Base-by-base conservation (phyloP, 1,284 basidiomycete genomes). In the Leccinum variabile region DNA sequence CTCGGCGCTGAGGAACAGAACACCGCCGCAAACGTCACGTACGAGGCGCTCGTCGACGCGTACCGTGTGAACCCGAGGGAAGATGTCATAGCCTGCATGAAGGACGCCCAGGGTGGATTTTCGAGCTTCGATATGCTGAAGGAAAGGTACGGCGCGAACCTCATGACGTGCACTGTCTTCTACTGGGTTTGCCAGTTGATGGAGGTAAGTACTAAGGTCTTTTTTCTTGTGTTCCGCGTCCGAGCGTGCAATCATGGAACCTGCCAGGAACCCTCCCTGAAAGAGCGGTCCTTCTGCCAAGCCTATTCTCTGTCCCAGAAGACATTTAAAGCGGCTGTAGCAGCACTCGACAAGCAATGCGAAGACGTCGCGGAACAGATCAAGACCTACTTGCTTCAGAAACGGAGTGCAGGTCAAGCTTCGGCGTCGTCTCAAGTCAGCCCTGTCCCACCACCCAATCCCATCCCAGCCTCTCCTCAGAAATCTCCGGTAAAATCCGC, bases 181-280 rank as follows among this genome's bases (percentile, higher is more conserved):
- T 67, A 63, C 54, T 74, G 74, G 75, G 69, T 75, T 3, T 76
- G 66, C 30, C 70, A 75, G 16, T 37, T 76, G 44, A 66, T 75
- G 49, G 73, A 76, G 69, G 74, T 72, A 14, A 46, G 60, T 28
- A 28, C 25, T 28, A 28, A 10, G 11, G 5, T 46, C 13, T 46
- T 46, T 49, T 25, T 49, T 11, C 11, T 22, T 13, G 18, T 4
- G 0, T 41, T 58, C 1, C 44, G 18, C 11, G 1, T 54, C 32
- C 3, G 37, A 33, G 13, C 3, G 44, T 22, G 44, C 44, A 46
- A 35, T 1, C 8, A 5, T 11, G 3, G 25, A 30, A n/a, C n/a
- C 41, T 52, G n/a, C 22, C 59, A 73, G 72, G 66, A 76, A 46
- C 41, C 66, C 16, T 46, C 66, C 1, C 60, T 77, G 11, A 62